Base-by-base conservation (phyloP, 257 asterid species). In the Linaria vulgaris region DNA sequence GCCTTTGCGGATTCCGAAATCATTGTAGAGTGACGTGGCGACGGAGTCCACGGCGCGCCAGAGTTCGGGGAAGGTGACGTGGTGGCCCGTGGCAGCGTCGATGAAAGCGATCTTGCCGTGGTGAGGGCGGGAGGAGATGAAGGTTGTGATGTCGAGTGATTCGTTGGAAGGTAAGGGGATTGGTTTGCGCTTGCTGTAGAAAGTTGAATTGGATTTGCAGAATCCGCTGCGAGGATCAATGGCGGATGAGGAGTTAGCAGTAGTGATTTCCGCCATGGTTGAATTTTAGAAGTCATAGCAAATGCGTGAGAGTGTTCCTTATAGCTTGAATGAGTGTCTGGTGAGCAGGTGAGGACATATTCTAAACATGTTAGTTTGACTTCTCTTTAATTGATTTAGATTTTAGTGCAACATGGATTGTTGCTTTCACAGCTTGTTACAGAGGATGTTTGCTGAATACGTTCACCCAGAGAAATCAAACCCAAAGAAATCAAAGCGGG, bases 91-190 rank as follows among this genome's bases (percentile, higher is more conserved):
- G 71, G 97, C 38, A 59, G 97, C 95, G 51, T 88, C 97, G 59
- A 90, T 78, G 79, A 75, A 85, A 27, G 96, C 97, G 1, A 80
- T 44, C 15, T 71, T 55, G 71, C 91, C 96, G 38, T 56, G 64
- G 71, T 90, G 97, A 5, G 97, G 68, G n/a, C 88, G 83, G 19
- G 97, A 85, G 9, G 96, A 85, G 62, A 90, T 85, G 88, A 88
- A 90, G 14, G 96, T 83, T 16, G 94, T 81, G 62, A 88, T 80
- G 56, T 88, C 89, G 44, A 88, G 25, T 19, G 73, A 39, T 1
- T 56, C 64, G 24, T 71, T 79, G 30, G 83, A 5, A 1, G 96
- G 89, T 0, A 82, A 72, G 0, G 94, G 64, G 58, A 85, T 69
- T 0, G 89, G 89, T 0, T 37, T 64, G 69, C 97, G 95, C 78